Base-by-base conservation (phyloP, 2,329 filamentous ascomycete genomes). In the Fusarium drepaniforme region DNA sequence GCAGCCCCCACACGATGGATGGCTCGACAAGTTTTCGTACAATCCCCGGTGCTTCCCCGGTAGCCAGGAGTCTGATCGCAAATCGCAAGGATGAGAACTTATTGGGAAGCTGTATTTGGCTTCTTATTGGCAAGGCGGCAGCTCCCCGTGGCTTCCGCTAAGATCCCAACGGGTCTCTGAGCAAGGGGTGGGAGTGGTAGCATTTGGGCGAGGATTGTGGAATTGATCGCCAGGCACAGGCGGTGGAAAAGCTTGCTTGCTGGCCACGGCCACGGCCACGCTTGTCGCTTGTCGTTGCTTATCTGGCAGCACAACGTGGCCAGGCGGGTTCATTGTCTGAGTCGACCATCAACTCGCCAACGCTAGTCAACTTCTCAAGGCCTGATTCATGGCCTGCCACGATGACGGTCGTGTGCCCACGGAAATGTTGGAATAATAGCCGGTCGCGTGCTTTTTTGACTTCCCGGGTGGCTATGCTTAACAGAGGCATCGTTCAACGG, bases 111-210 rank as follows among this genome's bases (percentile, higher is more conserved):
- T 51, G 15, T 18, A 62, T 46, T 30, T 62, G 44, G 61, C 33
- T 59, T 60, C 59, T 79, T 61, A 73, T 79, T 78, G 77, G 77
- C 61, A 67, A 74, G 67, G 65, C 75, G 77, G 77, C 70, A 71
- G 67, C 56, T 61, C 46, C 61, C 74, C 74, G 73, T 71, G 42
- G 59, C 63, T 69, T 58, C 76, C 74, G 66, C 56, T 51, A 42
- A 68, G 70, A 71, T 72, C 49, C 25, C 46, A 58, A 61, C 63
- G 21, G 57, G 44, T 35, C 58, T 53, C 73, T 40, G 23, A 37
- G n/a, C 58, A 53, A 51, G 67, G 56, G 63, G n/a, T 18, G 46
- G 42, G 25, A 53, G 66, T 40, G 56, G 61, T 64, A 56, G 61
- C 72, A 66, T 56, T 69, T 18, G 25, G n/a, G 62, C 21, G 37